phyloP scores from a whole-genome alignment of 305 asterid species.

The Petunia hybrid region DNA sequence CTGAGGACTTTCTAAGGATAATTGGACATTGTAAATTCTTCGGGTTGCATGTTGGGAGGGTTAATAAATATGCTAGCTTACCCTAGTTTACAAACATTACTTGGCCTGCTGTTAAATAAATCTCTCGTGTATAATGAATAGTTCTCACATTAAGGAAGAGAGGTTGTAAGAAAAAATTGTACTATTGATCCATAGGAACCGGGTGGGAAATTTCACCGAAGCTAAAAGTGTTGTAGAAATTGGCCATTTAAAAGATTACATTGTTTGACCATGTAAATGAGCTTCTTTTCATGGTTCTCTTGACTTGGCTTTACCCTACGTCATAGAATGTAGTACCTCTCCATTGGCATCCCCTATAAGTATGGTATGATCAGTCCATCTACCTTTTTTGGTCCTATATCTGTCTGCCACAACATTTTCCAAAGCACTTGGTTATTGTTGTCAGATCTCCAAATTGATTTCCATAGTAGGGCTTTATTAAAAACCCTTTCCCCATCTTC shows the following conservation, averaged over 20 bases:
- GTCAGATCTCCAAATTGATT: neutral
- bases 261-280: neutral
- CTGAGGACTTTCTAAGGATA: no score
- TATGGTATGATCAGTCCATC: neutral
- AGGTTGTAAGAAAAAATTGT: neutral
- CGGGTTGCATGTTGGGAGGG: neutral
- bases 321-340: neutral
- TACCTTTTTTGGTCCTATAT: neutral
- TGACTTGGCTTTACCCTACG: neutral
- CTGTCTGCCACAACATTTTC: neutral
- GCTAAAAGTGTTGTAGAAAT: neutral
- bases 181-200: neutral
- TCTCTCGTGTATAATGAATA: slow-evolving; percentile 14
- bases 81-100: neutral
- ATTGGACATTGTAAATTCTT: neutral
- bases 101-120: neutral
- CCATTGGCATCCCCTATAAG: neutral
- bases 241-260: neutral
- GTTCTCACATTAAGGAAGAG: slow-evolving; percentile 13
- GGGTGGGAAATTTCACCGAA: neutral
- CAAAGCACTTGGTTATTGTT: neutral
- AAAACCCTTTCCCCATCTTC: neutral
- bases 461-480: neutral
- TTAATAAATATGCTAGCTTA: neutral
- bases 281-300: no score